These are phyloP conservation scores for Akanthomyces dipterigenus DNA, from an alignment of 2,329 filamentous ascomycete species.

Conservation along the genomic window DNA sequence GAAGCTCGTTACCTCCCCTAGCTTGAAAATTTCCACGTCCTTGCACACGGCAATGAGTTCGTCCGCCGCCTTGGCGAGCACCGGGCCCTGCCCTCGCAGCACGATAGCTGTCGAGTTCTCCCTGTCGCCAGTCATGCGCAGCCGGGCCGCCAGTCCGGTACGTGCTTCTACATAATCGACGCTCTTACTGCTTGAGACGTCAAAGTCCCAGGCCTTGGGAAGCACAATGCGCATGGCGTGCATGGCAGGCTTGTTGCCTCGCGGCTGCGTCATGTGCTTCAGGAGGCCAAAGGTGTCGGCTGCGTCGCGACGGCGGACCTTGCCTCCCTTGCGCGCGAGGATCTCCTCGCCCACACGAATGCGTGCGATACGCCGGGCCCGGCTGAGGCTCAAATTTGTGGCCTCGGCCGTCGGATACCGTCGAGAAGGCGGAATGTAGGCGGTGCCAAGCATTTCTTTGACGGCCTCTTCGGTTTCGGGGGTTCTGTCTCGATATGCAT, in stretches of 20 bases:
- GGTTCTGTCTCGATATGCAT: conserved; percentile 2
- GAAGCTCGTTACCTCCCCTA: conserved; percentile 28
- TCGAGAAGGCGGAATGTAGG: conserved; percentile 2
- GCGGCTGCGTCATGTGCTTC: conserved; percentile 28
- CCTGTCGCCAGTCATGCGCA: conserved; percentile 28
- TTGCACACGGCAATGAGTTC: conserved; percentile 25
- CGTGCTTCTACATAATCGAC: conserved; percentile 28
- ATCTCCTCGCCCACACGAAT: conserved; percentile 9
- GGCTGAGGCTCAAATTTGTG: neutral
- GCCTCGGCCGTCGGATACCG: neutral
- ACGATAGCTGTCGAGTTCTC: conserved; percentile 24
- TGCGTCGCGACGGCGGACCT: neutral
- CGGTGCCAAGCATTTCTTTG: neutral
- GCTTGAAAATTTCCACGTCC: conserved; percentile 28
- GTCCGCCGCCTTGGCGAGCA: conserved; percentile 27
- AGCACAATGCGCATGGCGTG: conserved; percentile 31
- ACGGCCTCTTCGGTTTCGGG: conserved; percentile 6
- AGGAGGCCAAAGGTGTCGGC: conserved; percentile 31
- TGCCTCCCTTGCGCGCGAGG: neutral
- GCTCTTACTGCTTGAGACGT: conserved; percentile 25
- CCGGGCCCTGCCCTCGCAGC: conserved; percentile 25
- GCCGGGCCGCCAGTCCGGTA: conserved; percentile 26
- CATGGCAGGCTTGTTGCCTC: conserved; percentile 24
- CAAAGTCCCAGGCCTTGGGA: conserved; percentile 27
- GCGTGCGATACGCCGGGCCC: conserved; percentile 1